Conservation (phyloP, 108 stramenopile genomes). For the Fragilariopsis cylindrus region DNA sequence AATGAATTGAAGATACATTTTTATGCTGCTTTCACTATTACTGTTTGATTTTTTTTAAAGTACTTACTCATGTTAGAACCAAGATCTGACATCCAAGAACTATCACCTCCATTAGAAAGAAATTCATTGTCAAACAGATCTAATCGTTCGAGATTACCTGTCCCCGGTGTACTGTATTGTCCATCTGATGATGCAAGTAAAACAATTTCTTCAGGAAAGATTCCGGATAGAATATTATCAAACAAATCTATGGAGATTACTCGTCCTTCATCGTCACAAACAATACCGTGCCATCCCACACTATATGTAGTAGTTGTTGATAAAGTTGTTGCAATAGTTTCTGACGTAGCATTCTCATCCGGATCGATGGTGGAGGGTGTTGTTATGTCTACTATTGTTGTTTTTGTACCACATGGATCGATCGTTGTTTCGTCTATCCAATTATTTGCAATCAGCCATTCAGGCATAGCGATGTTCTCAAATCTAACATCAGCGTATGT, state of each 20-base stretch:
- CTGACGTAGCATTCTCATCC: neutral
- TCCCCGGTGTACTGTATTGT: conserved; percentile 22
- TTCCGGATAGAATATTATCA: conserved; percentile 31
- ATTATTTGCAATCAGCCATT: conserved; percentile 2
- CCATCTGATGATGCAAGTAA: conserved; percentile 20
- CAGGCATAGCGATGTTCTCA: neutral
- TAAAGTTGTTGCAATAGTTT: neutral
- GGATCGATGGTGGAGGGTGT: neutral
- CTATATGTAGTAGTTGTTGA: neutral
- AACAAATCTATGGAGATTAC: conserved; percentile 9
- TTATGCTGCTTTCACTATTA: neutral
- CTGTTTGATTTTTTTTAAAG: neutral
- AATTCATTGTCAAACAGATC: conserved; percentile 25
- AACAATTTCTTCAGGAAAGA: conserved; percentile 31
- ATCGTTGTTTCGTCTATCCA: conserved; percentile 6
- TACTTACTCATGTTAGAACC: conserved; percentile 36
- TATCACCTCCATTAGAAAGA: conserved; percentile 24
- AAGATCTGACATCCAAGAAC: conserved; percentile 17
- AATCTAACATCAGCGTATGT: conserved; percentile 14
- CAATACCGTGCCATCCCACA: conserved; percentile 18
- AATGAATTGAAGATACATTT: neutral
- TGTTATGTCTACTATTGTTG: too few relatives aligned
- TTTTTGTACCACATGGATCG: conserved; percentile 15
- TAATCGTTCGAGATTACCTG: conserved; percentile 24
- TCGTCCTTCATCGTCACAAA: conserved; percentile 19